Percentiles rank a stretch among this genome's conserved stretches.
Conservation (phyloP, 768 basidiomycete genomes). For the Pholiota conissans region DNA sequence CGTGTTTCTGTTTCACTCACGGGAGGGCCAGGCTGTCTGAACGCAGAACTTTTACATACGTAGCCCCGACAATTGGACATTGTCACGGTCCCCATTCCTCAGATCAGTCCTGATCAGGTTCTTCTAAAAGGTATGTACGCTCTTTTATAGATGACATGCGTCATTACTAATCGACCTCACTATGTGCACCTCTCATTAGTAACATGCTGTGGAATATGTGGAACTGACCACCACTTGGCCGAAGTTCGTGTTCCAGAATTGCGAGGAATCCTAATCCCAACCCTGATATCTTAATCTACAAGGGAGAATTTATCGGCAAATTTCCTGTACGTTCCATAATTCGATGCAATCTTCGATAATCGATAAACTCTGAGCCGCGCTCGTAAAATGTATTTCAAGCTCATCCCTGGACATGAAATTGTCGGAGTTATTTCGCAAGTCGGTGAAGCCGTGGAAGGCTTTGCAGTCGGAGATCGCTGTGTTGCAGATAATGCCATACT, state of each 20-base stretch:
- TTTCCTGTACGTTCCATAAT: constrained; percentile 49
- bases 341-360: background rate
- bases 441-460: constrained; percentile 76
- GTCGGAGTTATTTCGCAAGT: constrained; percentile 76
- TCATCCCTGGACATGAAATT: constrained; percentile 48
- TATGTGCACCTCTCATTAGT: constrained; percentile 19
- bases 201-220: constrained; percentile 56
- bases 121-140: constrained; percentile 50
- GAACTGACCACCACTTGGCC: constrained; percentile 55
- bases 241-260: constrained; percentile 33
- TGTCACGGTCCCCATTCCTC: constrained; percentile 48
- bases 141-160: background rate
- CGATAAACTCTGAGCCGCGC: background rate
- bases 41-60: background rate
- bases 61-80: constrained; percentile 54
- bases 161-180: background rate
- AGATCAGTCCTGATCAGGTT: constrained; percentile 52
- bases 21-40: background rate
- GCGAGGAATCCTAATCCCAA: background rate
- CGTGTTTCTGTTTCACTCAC: background rate
- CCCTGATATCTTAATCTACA: constrained; percentile 3
- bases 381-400: constrained; percentile 22
- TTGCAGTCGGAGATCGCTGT: constrained; percentile 78
- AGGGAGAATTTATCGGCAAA: constrained; percentile 69
- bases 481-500: constrained; percentile 73